phyloP scores from a whole-genome alignment of 2,329 filamentous ascomycete genomes.

The Ciborinia camelliae region DNA sequence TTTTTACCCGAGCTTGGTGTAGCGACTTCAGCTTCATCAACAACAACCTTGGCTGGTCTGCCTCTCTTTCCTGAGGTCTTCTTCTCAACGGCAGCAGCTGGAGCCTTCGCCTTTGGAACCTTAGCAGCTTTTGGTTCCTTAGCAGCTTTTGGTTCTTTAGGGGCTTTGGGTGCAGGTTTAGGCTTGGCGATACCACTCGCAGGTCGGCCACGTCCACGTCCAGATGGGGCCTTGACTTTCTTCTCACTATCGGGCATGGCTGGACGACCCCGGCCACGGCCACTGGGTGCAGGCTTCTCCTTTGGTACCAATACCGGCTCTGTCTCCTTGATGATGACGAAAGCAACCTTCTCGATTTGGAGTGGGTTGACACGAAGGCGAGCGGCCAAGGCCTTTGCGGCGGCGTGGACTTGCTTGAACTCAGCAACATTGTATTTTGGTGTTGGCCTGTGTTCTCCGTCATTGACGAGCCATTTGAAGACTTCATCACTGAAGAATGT shows the following conservation, averaged over 20 bases:
- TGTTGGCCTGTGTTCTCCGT: slow-evolving; percentile 43
- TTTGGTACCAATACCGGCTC: slow-evolving; percentile 29
- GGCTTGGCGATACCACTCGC: slow-evolving; percentile 15
- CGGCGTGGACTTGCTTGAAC: slow-evolving; percentile 55
- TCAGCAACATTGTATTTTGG: slow-evolving; percentile 71
- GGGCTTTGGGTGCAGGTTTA: slow-evolving; percentile 9
- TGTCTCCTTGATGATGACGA: slow-evolving; percentile 55
- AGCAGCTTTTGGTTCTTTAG: slow-evolving; percentile 2
- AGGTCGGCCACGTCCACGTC: slow-evolving; percentile 27
- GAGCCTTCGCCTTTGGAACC: background rate
- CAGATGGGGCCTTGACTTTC: slow-evolving; percentile 27
- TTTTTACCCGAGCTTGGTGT: slow-evolving; percentile 12
- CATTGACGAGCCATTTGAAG: slow-evolving; percentile 66
- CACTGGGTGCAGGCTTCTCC: slow-evolving; percentile 23
- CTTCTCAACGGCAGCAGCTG: background rate
- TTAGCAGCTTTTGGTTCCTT: background rate
- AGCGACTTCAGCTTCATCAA: background rate
- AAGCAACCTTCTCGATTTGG: slow-evolving; percentile 68
- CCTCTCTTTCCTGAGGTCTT: slow-evolving; percentile 14
- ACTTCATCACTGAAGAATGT: slow-evolving; percentile 81
- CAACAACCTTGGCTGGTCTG: slow-evolving; percentile 8
- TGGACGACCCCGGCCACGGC: slow-evolving; percentile 29
- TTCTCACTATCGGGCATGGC: slow-evolving; percentile 28
- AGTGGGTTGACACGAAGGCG: slow-evolving; percentile 55
- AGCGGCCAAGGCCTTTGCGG: slow-evolving; percentile 43